Base-by-base conservation (phyloP, 495 filamentous ascomycete genomes). In the Tuber calosporum region DNA sequence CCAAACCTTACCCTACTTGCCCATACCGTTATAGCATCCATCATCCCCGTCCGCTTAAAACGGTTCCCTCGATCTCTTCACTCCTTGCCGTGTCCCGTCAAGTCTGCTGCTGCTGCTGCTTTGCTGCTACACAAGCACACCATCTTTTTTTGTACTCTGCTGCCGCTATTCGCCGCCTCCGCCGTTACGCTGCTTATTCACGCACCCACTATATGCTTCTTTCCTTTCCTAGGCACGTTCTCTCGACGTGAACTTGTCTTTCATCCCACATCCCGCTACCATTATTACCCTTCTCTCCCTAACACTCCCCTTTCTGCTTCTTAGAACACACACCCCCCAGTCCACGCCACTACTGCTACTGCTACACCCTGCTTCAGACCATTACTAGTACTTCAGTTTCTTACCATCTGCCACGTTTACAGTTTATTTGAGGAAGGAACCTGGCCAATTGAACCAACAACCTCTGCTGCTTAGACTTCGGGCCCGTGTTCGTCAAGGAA, bases 11-110 rank as follows among this genome's bases (percentile, higher is more conserved):
- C 48, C 48, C 48, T 53, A 13, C 48, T 53, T 53, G 48, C n/a
- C 48, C 48, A 53, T 53, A 53, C 48, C 48, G 48, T 53, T 53
- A 53, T 53, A 53, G 48, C 48, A 53, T 53, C 48, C n/a, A 53
- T 26, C n/a, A 53, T 53, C 48, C 48, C 48, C 48, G 48, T 53
- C 48, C 48, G 48, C 48, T 53, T 53, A 53, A 53, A 53, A 53
- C 48, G 48, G n/a, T 53, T 26, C 8, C 48, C 9, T 53, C 48
- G 48, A 53, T 26, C 48, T 26, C 48, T 53, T 26, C 48, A 53
- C 48, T 53, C 48, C 48, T 53, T 53, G 48, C 48, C 48, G 48
- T 53, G 48, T 53, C 48, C 48, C 48, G 48, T 53, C 48, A 26
- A 13, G 48, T 53, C 48, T 53, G 8, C 48, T 53, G n/a, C 48